Evolutionary conservation across 2,329 filamentous ascomycete genomes (phyloP), one percentile per base, ranked within the genome.

Genomic region (Venturiaceae sp.): DNA sequence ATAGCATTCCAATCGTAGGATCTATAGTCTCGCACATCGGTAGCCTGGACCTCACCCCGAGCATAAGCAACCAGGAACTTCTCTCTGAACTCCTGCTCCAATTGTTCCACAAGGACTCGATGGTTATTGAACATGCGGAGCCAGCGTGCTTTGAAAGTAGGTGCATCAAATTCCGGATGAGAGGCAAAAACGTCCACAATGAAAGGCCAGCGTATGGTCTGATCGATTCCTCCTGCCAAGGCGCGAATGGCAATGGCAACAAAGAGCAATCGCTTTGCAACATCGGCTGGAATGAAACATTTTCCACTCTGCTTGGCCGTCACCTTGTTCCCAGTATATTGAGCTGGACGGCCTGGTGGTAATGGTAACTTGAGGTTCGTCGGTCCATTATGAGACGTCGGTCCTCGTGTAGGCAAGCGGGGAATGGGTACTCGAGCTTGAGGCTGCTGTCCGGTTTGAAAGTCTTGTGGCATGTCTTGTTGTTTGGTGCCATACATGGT

Each of bases 11-110:
- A 80, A 60, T 78, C 71, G 63, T 78, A 79, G 9, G 61, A 62
- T 53, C 70, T 66, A 33, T 78, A 64, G 54, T 78, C 63, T 19
- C 71, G 65, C 54, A 74, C 77, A 58, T 79, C 67, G 47, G 80
- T 72, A 2, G 62, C 62, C 8, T 77, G 76, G 2, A 79, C 71
- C 47, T 72, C 63, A 6, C 68, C 67, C 7, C 69, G 69, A 34
- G 70, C 70, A 57, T 80, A 77, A 2, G 76, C 77, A 44, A 73
- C 69, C 13, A 75, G 63, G 60, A 75, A 78, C 37, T 68, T 69
- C 46, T 73, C 70, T 58, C 77, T 76, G 60, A 80, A 77, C 58
- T 77, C 73, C 28, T 67, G 67, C 57, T 77, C 73, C 66, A 79
- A 70, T 59, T 74, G 74, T 2, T 69, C 65, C 30, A 78, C 66